Evolutionary conservation across 2,329 filamentous ascomycete species (phyloP), one percentile per base, ranked within the genome.

Genomic region (Biscogniauxia marginata): DNA sequence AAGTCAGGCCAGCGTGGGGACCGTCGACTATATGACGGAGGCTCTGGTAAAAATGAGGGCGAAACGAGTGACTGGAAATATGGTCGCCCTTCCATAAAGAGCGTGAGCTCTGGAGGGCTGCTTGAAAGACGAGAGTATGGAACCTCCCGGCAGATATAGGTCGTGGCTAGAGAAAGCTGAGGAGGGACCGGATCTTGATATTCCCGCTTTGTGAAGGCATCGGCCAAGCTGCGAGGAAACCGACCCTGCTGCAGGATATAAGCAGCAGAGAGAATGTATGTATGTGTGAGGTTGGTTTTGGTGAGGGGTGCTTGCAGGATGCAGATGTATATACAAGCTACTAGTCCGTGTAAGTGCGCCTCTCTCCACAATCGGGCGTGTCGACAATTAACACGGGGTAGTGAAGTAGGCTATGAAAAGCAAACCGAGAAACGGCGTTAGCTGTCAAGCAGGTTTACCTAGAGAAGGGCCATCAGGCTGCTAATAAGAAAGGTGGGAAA

Each of bases 111-210:
- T 49, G 19, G 20, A 30, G 5, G n/a, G 45, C 18, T 23, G n/a
- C 24, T 8, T 22, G n/a, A 49, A 25, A 23, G 8, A 16, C 7
- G 22, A 49, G 23, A 25, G n/a, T n/a, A 23, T 49, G 23, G 46
- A 30, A 23, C 46, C 46, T 20, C 46, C 46, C 46, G 21, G 46
- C 46, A 49, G 46, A 49, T 49, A 49, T 49, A 49, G 6, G 45
- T 9, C 8, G 21, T 34, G 30, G 30, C 30, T 39, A 39, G n/a
- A 39, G 30, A 39, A 39, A 49, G 20, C 30, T 50, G 25, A 50
- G 19, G 25, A 58, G 60, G 52, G 30, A 52, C 50, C 49, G 61
- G 58, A 63, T 60, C 61, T 63, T 61, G 61, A 60, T 61, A 60
- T 61, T 54, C 55, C 60, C 52, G 49, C 46, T 54, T 56, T 34